Percentiles rank a stretch among this genome's conserved stretches.
Conservation (phyloP, 768 basidiomycete genomes). For the Galerina marginata region DNA sequence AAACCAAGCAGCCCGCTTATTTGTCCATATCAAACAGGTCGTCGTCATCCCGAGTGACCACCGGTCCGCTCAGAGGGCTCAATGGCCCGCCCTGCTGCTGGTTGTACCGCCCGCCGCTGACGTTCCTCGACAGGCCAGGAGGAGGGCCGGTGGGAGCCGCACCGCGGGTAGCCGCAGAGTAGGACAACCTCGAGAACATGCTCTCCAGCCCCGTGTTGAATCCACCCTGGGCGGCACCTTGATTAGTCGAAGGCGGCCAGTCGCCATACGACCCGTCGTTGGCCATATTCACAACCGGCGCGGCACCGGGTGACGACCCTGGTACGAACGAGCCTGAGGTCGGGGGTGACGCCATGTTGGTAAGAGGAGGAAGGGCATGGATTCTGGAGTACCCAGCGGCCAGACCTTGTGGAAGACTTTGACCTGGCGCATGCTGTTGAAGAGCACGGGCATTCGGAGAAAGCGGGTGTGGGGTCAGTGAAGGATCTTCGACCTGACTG, state of each 20-base stretch:
- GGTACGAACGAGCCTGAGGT: constrained; percentile 15
- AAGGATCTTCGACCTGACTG: constrained; percentile 21
- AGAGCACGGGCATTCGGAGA: constrained; percentile 81
- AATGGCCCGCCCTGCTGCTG: constrained; percentile 41
- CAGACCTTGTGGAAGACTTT: constrained; percentile 89
- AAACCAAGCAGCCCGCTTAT: constrained; percentile 16
- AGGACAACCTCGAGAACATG: constrained; percentile 62
- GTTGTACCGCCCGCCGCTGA: constrained; percentile 42
- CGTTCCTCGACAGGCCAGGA: constrained; percentile 43
- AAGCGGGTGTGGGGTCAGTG: constrained; percentile 38
- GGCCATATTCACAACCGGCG: constrained; percentile 6
- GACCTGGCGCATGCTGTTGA: constrained; percentile 88
- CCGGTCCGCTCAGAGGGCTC: constrained; percentile 69
- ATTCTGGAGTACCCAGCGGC: constrained; percentile 91
- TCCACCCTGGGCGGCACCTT: background rate
- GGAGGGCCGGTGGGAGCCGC: constrained; percentile 28
- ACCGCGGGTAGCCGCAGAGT: constrained; percentile 49
- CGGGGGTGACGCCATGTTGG: constrained; percentile 37
- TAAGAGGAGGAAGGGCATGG: constrained; percentile 66
- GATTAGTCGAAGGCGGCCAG: constrained; percentile 23
- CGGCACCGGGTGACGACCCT: constrained; percentile 18
- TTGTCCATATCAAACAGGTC: constrained; percentile 72
- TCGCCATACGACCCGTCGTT: constrained; percentile 36
- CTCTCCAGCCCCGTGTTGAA: constrained; percentile 42
- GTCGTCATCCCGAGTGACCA: constrained; percentile 67